A percentile compares a stretch with the other conserved stretches of the same genome.
Evolutionary conservation across 768 basidiomycete species (phyloP).

Genomic region (Lentinula sp.): DNA sequence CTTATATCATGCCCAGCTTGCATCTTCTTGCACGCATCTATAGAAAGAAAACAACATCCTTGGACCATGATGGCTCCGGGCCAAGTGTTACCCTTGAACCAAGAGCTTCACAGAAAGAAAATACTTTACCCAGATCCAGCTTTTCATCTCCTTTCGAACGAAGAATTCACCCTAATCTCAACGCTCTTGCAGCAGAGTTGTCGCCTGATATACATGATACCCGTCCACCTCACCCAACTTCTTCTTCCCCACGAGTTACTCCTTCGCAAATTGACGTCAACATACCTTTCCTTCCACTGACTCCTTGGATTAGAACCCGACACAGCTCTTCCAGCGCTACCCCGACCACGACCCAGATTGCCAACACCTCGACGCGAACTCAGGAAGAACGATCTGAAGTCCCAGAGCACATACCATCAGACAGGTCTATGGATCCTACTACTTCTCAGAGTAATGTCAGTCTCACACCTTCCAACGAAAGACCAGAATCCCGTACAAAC

Average conservation of each 20-base stretch:
- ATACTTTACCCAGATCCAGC: background rate
- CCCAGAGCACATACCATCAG: background rate
- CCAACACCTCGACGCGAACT: background rate
- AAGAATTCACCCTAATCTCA: constrained; percentile 6
- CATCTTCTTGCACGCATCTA: background rate
- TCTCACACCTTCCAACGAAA: background rate
- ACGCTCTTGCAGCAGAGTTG: constrained; percentile 5
- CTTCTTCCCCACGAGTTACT: background rate
- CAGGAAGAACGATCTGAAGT: background rate
- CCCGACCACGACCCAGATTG: background rate
- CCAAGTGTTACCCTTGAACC: background rate
- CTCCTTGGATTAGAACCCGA: constrained; percentile 2
- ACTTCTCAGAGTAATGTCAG: background rate
- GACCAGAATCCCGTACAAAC: constrained; percentile 4
- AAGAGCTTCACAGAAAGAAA: background rate
- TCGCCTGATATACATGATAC: background rate
- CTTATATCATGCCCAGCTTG: background rate
- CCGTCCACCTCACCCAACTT: background rate
- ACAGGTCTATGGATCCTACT: background rate
- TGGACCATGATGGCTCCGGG: background rate
- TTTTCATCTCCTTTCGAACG: background rate
- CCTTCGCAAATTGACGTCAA: background rate
- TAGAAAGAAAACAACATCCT: background rate
- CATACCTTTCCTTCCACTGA: background rate
- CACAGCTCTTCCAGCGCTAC: background rate